phyloP scores from a whole-genome alignment of 441 rosid genomes.

The Euphorbia celastroides region DNA sequence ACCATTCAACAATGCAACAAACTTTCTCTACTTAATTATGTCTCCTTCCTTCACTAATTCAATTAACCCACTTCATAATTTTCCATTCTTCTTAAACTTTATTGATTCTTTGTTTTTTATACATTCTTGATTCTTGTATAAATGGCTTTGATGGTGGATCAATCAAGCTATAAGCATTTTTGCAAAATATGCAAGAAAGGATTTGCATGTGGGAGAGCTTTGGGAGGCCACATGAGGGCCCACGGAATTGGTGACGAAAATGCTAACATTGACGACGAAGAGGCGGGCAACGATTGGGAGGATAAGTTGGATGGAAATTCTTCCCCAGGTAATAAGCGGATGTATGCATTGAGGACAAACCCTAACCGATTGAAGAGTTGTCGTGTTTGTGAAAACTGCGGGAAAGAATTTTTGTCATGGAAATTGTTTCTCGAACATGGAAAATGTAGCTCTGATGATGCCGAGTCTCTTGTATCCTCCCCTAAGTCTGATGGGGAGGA shows the following conservation, averaged over 20 bases:
- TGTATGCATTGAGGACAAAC: slow-evolving; percentile 64
- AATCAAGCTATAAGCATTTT: slow-evolving; percentile 40
- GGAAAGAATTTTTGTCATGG: slow-evolving; percentile 65
- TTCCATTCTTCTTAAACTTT: neutral
- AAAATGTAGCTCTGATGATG: slow-evolving; percentile 47
- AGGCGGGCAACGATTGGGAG: slow-evolving; percentile 49
- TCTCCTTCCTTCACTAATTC: neutral
- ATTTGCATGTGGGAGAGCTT: slow-evolving; percentile 58
- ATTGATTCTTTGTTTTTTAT: slow-evolving; percentile 40
- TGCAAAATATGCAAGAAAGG: slow-evolving; percentile 74
- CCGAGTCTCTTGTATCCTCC: slow-evolving; percentile 43
- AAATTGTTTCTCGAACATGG: slow-evolving; percentile 67
- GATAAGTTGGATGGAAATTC: slow-evolving; percentile 32
- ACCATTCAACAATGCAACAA: slow-evolving; percentile 37
- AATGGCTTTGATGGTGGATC: slow-evolving; percentile 59
- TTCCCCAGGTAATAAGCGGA: slow-evolving; percentile 37
- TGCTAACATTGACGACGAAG: slow-evolving; percentile 41
- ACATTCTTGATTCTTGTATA: neutral
- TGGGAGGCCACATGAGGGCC: slow-evolving; percentile 80
- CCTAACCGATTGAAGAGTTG: slow-evolving; percentile 55
- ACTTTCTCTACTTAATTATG: slow-evolving; percentile 32
- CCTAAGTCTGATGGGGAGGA: slow-evolving; percentile 42
- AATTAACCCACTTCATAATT: neutral
- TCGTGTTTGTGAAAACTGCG: slow-evolving; percentile 61
- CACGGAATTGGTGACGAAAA: slow-evolving; percentile 60